Percentiles rank a stretch among this genome's conserved stretches.
phyloP scores from a whole-genome alignment of 768 basidiomycete species.

The Lentinula aciculospora region DNA sequence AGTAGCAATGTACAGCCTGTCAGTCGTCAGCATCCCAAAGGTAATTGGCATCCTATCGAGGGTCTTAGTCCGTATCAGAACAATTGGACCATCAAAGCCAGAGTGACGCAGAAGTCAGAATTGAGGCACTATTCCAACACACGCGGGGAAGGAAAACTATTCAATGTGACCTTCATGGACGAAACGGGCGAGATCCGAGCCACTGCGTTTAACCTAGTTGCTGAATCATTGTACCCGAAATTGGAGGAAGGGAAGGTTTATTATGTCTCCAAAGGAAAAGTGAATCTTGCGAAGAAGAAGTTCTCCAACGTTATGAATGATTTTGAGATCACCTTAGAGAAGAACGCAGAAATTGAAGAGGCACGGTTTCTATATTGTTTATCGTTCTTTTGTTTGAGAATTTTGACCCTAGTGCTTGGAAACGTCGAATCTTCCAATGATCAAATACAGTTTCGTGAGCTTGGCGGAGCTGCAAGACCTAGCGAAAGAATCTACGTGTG shows the following conservation, averaged over 20 bases:
- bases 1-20: conserved; percentile 13
- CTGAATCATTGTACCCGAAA: conserved; percentile 78
- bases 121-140: conserved; percentile 86
- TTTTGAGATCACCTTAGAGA: conserved; percentile 88
- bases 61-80: conserved; percentile 95
- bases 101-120: conserved; percentile 85
- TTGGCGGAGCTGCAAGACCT: conserved; percentile 57
- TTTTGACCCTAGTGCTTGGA: conserved; percentile 66
- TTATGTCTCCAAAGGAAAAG: conserved; percentile 82
- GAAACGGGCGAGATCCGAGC: conserved; percentile 89
- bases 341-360: conserved; percentile 80
- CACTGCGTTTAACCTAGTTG: conserved; percentile 85
- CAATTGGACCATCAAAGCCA: conserved; percentile 97
- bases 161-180: conserved; percentile 91
- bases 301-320: conserved; percentile 88
- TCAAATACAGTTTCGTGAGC: conserved; percentile 79
- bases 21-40: conserved; percentile 11
- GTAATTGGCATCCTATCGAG: conserved; percentile 68
- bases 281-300: conserved; percentile 96
- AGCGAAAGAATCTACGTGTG: conserved; percentile 78
- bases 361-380: conserved; percentile 31
- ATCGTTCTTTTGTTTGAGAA: conserved; percentile 2
- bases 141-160: conserved; percentile 91
- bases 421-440: conserved; percentile 62
- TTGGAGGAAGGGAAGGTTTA: conserved; percentile 92